These are phyloP conservation scores for Orbilia ellipsospora DNA, from an alignment of 2,329 filamentous ascomycete genomes.

Conservation along the genomic window DNA sequence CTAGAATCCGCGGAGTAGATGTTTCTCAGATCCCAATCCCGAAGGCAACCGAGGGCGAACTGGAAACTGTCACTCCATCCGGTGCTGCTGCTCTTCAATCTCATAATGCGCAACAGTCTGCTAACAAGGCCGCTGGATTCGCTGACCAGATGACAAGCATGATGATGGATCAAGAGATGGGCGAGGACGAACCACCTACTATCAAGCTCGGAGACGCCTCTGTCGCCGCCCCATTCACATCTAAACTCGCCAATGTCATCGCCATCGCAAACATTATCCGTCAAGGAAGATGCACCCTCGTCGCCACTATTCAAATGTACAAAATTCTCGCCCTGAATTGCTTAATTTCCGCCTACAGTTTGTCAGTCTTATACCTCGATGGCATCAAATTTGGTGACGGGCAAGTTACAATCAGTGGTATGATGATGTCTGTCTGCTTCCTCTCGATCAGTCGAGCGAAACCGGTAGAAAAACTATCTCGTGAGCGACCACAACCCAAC, in stretches of 20 bases:
- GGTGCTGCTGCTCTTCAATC: slow-evolving; percentile 71
- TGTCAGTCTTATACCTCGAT: slow-evolving; percentile 95
- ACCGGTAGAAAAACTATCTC: slow-evolving; percentile 93
- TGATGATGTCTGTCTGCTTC: slow-evolving; percentile 99
- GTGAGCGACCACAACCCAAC: slow-evolving; percentile 96
- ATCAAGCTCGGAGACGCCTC: slow-evolving; percentile 98
- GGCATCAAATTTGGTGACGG: slow-evolving; percentile 99
- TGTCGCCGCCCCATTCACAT: slow-evolving; percentile 95
- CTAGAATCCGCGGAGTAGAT: slow-evolving; percentile 78
- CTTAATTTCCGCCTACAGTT: slow-evolving; percentile 94
- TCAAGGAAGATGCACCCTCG: slow-evolving; percentile 95
- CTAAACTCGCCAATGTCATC: slow-evolving; percentile 95
- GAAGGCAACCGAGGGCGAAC: slow-evolving; percentile 58
- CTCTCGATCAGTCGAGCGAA: slow-evolving; percentile 97
- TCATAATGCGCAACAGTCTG: slow-evolving; percentile 67
- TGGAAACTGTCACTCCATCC: slow-evolving; percentile 75
- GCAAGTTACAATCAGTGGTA: slow-evolving; percentile 97
- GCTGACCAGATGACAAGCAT: slow-evolving; percentile 90
- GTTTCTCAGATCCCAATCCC: slow-evolving; percentile 62
- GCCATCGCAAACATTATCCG: slow-evolving; percentile 98
- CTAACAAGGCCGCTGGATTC: slow-evolving; percentile 78
- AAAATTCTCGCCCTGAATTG: slow-evolving; percentile 99
- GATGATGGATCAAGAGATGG: slow-evolving; percentile 84
- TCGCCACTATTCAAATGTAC: slow-evolving; percentile 99
- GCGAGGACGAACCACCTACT: slow-evolving; percentile 89